A percentile compares a stretch with the other conserved stretches of the same genome.
Conservation (phyloP, 148 eudicot species). For the Camellia lanceoleosa region DNA sequence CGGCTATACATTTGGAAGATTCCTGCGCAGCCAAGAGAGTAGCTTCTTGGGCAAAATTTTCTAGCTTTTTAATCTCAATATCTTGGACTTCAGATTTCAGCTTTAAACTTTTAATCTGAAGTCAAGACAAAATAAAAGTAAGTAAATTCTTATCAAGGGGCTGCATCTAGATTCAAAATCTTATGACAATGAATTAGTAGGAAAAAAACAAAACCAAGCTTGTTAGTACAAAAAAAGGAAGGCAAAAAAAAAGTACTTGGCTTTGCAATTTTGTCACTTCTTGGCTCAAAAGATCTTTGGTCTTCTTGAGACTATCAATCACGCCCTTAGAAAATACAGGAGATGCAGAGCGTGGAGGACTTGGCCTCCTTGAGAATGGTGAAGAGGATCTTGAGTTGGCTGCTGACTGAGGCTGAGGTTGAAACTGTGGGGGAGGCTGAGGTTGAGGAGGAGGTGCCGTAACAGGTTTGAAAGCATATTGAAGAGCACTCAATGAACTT, state of each 20-base stretch:
- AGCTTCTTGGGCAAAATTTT: slow-evolving; percentile 47
- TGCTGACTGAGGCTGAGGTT: slow-evolving; percentile 27
- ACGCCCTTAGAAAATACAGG: slow-evolving; percentile 70
- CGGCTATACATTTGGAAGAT: slow-evolving; percentile 46
- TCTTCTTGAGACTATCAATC: slow-evolving; percentile 71
- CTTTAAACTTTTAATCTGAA: slow-evolving; percentile 61
- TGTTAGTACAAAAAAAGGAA: neutral
- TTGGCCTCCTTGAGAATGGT: slow-evolving; percentile 59
- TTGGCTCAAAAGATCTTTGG: slow-evolving; percentile 71
- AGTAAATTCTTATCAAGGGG: neutral
- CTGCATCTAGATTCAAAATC: neutral
- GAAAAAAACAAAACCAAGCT: neutral
- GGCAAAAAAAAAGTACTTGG: slow-evolving; percentile 43
- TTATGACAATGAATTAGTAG: neutral
- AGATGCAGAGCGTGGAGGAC: slow-evolving; percentile 66
- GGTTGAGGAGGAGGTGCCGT: slow-evolving; percentile 33
- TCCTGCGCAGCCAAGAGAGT: slow-evolving; percentile 49
- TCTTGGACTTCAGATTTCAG: slow-evolving; percentile 67
- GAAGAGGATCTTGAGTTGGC: slow-evolving; percentile 55
- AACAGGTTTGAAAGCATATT: slow-evolving; percentile 51
- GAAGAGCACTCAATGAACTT: slow-evolving; percentile 66
- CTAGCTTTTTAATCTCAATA: slow-evolving; percentile 57
- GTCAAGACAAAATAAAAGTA: slow-evolving; percentile 4
- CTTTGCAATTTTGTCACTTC: slow-evolving; percentile 75
- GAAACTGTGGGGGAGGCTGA: slow-evolving; percentile 20